A percentile compares a stretch with the other conserved stretches of the same genome.
These are phyloP conservation scores for Didymosphaeria variabile DNA, from an alignment of 2,329 filamentous ascomycete species.

Conservation along the genomic window DNA sequence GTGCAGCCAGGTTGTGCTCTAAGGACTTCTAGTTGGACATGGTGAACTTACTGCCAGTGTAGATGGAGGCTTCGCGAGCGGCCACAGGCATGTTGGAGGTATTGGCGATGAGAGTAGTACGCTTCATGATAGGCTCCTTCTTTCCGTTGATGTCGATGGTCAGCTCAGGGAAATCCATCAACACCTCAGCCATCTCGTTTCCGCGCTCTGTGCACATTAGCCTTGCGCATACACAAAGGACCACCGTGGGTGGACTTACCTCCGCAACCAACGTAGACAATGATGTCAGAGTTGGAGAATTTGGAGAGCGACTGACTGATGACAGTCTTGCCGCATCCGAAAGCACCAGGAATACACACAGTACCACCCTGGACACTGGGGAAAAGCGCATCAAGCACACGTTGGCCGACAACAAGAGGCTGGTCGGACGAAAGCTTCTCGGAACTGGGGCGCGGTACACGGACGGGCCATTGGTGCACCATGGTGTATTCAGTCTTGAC, in stretches of 20 bases:
- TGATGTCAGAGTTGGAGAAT: slow-evolving; percentile 99
- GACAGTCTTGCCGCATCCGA: slow-evolving; percentile 99
- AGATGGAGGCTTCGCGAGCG: slow-evolving; percentile 97
- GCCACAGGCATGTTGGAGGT: slow-evolving; percentile 99
- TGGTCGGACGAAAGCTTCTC: slow-evolving; percentile 90
- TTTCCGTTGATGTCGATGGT: slow-evolving; percentile 93
- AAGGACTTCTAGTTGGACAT: no score
- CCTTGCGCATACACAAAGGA: neutral
- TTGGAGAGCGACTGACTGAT: slow-evolving; percentile 99
- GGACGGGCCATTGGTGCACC: slow-evolving; percentile 99
- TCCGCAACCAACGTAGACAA: slow-evolving; percentile 85
- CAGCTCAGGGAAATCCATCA: slow-evolving; percentile 99
- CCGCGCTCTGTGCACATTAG: slow-evolving; percentile 69
- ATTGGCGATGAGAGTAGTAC: slow-evolving; percentile 97
- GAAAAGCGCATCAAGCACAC: slow-evolving; percentile 95
- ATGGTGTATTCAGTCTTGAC: slow-evolving; percentile 93
- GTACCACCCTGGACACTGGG: slow-evolving; percentile 97
- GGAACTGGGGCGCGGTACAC: slow-evolving; percentile 88
- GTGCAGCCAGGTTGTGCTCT: neutral
- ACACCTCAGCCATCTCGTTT: slow-evolving; percentile 99
- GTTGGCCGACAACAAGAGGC: slow-evolving; percentile 95
- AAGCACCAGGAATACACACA: slow-evolving; percentile 96
- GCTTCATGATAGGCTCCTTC: slow-evolving; percentile 99
- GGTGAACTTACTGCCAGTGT: slow-evolving; percentile 69
- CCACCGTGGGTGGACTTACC: neutral